phyloP scores from a whole-genome alignment of 352 stramenopile species.

The Phytophthora pluvialis region DNA sequence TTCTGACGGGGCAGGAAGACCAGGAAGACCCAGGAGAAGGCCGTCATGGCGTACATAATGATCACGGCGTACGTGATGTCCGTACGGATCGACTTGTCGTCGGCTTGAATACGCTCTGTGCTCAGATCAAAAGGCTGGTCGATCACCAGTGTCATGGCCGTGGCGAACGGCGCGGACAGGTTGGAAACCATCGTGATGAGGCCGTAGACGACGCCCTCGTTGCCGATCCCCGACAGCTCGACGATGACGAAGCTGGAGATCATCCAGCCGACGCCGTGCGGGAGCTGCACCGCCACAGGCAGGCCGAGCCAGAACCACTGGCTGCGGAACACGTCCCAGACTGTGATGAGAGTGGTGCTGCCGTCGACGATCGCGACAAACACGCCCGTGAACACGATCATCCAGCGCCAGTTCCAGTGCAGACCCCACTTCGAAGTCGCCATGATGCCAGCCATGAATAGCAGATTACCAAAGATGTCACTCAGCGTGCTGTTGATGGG shows the following conservation, averaged over 20 bases:
- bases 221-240: slow-evolving; percentile 40
- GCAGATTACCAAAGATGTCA: slow-evolving; percentile 31
- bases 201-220: slow-evolving; percentile 41
- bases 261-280: slow-evolving; percentile 22
- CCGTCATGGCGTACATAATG: slow-evolving; percentile 41
- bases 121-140: slow-evolving; percentile 33
- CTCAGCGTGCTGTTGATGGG: slow-evolving; percentile 42
- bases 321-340: slow-evolving; percentile 23
- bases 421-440: slow-evolving; percentile 12
- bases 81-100: slow-evolving; percentile 27
- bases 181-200: slow-evolving; percentile 46
- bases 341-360: slow-evolving; percentile 16
- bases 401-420: slow-evolving; percentile 47
- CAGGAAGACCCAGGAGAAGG: slow-evolving; percentile 41
- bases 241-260: slow-evolving; percentile 36
- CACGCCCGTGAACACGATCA: slow-evolving; percentile 23
- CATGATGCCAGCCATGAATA: slow-evolving; percentile 32
- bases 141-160: slow-evolving; percentile 30
- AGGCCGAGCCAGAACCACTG: slow-evolving; percentile 26
- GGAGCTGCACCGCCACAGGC: slow-evolving; percentile 15
- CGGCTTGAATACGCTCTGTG: slow-evolving; percentile 34
- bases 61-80: slow-evolving; percentile 40
- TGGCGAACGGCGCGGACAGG: slow-evolving; percentile 28
- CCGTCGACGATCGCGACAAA: slow-evolving; percentile 26
- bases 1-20: slow-evolving; percentile 43